Evolutionary conservation across 805 yeast species (phyloP).

Genomic region (Debaryomyces tyrocola): DNA sequence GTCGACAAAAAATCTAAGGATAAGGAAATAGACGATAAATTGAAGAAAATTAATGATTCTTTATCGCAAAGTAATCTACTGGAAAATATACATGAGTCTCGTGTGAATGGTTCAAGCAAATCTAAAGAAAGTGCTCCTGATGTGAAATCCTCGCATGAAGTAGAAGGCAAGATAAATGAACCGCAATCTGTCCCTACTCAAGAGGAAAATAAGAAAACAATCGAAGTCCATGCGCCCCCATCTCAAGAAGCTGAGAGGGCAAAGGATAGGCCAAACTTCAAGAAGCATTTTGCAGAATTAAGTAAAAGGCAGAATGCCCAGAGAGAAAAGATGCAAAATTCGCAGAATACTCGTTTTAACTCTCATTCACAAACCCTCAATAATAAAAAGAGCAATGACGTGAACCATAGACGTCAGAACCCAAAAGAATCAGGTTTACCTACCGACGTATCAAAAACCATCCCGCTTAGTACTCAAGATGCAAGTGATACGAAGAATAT

Average conservation of each 20-base stretch:
- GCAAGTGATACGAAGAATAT: too few relatives aligned
- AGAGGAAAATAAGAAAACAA: neutral
- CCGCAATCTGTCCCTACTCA: neutral
- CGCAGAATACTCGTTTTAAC: neutral
- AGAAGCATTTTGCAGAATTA: conserved; percentile 29
- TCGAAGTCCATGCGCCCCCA: neutral
- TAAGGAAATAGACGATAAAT: conserved; percentile 1
- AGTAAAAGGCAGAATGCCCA: conserved; percentile 17
- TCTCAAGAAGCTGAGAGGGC: conserved; percentile 5
- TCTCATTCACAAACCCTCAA: neutral
- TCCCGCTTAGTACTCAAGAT: too few relatives aligned
- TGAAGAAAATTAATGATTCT: conserved; percentile 1
- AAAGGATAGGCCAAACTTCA: conserved; percentile 32
- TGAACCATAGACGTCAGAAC: too few relatives aligned
- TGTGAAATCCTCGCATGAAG: neutral
- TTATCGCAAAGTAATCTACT: conserved; percentile 2
- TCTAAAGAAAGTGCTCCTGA: neutral
- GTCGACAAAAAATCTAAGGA: neutral
- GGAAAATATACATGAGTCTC: neutral
- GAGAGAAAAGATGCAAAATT: conserved; percentile 11
- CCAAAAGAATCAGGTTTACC: too few relatives aligned
- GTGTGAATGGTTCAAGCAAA: neutral
- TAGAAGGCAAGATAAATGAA: neutral
- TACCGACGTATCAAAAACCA: too few relatives aligned
- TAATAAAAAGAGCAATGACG: neutral